A percentile compares a stretch with the other conserved stretches of the same genome.
These are phyloP conservation scores for Populus pruinosa DNA, from an alignment of 345 rosid genomes.

Conservation along the genomic window DNA sequence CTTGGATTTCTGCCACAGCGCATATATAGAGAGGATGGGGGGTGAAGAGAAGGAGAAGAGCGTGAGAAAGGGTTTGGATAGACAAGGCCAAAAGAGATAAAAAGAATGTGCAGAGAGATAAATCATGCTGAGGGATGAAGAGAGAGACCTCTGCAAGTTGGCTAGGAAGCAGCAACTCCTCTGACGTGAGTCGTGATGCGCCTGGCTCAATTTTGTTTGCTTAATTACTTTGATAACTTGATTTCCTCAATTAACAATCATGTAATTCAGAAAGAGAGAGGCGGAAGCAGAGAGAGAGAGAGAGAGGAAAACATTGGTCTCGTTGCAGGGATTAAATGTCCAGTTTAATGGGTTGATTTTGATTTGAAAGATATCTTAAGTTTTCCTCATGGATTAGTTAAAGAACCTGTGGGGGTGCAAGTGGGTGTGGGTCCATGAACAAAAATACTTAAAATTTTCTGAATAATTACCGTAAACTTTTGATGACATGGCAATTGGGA, in stretches of 20 bases:
- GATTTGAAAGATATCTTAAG: conserved; percentile 4
- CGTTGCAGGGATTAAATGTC: conserved; percentile 8
- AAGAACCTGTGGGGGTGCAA: not conserved
- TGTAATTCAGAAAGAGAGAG: not conserved
- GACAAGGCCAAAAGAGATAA: conserved; percentile 27
- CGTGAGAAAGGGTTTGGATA: not conserved
- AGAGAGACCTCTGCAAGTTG: conserved; percentile 56
- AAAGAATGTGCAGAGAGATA: conserved; percentile 18
- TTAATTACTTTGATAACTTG: not conserved
- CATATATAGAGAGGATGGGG: not conserved
- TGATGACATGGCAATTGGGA: conserved; percentile 5
- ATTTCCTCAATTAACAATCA: not conserved
- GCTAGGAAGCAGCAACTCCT: conserved; percentile 23
- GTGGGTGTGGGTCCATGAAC: conserved; percentile 1
- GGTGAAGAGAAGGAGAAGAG: conserved; percentile 1
- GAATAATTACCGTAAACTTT: not conserved
- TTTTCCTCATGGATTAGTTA: not conserved
- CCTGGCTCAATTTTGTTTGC: not conserved
- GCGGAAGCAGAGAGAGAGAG: not conserved
- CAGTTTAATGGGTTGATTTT: conserved; percentile 5
- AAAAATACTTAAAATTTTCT: not conserved
- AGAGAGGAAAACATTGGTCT: conserved; percentile 11
- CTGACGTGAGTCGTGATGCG: conserved; percentile 43
- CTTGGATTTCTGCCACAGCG: conserved; percentile 37
- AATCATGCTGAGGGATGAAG: conserved; percentile 31